Base-by-base conservation (phyloP, 202 grass and related monocot species). In the Alloteropsis angusta region DNA sequence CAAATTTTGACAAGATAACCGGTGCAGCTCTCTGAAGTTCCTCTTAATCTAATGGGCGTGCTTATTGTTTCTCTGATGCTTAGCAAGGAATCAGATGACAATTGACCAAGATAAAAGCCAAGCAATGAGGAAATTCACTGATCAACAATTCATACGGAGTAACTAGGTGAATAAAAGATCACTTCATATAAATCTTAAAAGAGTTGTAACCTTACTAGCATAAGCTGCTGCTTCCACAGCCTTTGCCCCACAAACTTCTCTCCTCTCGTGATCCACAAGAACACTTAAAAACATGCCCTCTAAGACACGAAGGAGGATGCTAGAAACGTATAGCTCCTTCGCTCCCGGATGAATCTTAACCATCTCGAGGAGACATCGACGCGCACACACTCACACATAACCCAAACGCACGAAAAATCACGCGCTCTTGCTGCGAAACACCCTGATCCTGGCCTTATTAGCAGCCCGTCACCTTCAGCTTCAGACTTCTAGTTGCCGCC, bases 311-410 rank as follows among this genome's bases (percentile, higher is more conserved):
- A 65, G 46, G 48, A 80, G 54, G 61, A 84, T 54, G 75, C 19
- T 57, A 44, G 2, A 21, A 8, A 49, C 60, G 54, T 55, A 84
- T 35, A 60, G 35, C 68, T 60, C 37, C 66, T 81, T 52, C 14
- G 8, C 85, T 88, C 93, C 90, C 83, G 93, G 93, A 97, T 89
- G 93, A 89, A 91, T 46, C 70, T 16, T 82, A 84, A 89, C 81
- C 93, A 93, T 93, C 93, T 87, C 90, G 77, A 90, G 69, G 88
- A 93, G 61, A 19, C 46, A 82, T 19, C 36, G 18, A 49, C 48
- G 18, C 68, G 46, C 5, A 32, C 12, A 37, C 32, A 21, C 1
- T 21, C 53, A 32, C 49, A 28, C 74, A n/a, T 34, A 44, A 70
- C 47, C 26, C 9, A 56, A 67, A 68, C 47, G 32, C 68, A 49